These are phyloP conservation scores for Lecanoromycetidae sp. DNA, from an alignment of 2,329 filamentous ascomycete genomes.

Conservation along the genomic window DNA sequence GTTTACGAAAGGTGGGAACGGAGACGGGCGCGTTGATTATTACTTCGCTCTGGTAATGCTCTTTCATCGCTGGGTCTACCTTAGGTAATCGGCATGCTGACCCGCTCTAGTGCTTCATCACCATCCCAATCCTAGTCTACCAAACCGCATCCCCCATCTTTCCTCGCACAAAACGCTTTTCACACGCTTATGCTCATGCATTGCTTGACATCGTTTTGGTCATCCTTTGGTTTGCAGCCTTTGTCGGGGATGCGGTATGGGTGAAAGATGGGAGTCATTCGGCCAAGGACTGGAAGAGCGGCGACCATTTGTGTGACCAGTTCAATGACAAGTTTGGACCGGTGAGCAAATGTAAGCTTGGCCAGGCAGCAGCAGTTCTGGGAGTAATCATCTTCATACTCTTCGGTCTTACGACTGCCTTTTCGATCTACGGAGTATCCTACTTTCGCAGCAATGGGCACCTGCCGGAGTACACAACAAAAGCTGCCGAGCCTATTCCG, in stretches of 20 bases:
- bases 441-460: slow-evolving; percentile 46
- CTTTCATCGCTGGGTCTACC: no score
- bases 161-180: slow-evolving; percentile 45
- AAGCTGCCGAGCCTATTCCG: slow-evolving; percentile 39
- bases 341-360: slow-evolving; percentile 44
- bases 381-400: slow-evolving; percentile 46
- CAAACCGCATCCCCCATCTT: slow-evolving; percentile 50
- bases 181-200: slow-evolving; percentile 49
- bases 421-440: slow-evolving; percentile 44
- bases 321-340: slow-evolving; percentile 41
- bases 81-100: slow-evolving; percentile 7
- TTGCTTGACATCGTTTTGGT: slow-evolving; percentile 42
- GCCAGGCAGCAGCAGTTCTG: slow-evolving; percentile 43
- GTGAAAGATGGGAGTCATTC: slow-evolving; percentile 39
- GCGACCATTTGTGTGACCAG: slow-evolving; percentile 38
- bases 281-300: slow-evolving; percentile 25
- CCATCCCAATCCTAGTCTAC: slow-evolving; percentile 46
- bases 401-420: slow-evolving; percentile 40
- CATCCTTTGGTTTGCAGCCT: slow-evolving; percentile 48
- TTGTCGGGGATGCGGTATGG: slow-evolving; percentile 45
- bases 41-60: slow-evolving; percentile 48
- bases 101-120: slow-evolving; percentile 42
- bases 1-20: slow-evolving; percentile 41
- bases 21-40: slow-evolving; percentile 43
- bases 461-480: slow-evolving; percentile 33